phyloP scores from a whole-genome alignment of 2,329 filamentous ascomycete species.

The Claviceps purpurea region DNA sequence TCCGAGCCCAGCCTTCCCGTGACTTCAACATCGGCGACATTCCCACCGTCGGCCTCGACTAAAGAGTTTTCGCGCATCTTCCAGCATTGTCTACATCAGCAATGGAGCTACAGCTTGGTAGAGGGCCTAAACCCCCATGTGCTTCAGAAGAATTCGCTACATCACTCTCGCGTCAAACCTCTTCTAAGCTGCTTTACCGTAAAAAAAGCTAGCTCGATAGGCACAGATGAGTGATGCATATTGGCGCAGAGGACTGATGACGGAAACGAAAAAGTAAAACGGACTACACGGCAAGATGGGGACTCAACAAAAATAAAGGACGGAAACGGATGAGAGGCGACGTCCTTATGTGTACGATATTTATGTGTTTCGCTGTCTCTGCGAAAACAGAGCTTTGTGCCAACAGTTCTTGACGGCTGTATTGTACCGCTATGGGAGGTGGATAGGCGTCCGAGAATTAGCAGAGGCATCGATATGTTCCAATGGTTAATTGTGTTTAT shows the following conservation, averaged over 20 bases:
- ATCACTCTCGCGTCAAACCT: background rate
- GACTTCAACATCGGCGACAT: conserved; percentile 33
- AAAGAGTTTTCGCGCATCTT: conserved; percentile 12
- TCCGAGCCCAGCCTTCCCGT: conserved; percentile 29
- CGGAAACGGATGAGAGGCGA: background rate
- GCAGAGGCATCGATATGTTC: conserved; percentile 13
- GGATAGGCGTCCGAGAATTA: conserved; percentile 16
- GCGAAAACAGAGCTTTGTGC: conserved; percentile 27
- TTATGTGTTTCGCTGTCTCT: conserved; percentile 16
- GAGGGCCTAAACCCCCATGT: background rate
- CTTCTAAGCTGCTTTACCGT: background rate
- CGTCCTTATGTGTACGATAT: conserved; percentile 25
- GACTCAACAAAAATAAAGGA: background rate
- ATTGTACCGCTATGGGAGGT: conserved; percentile 15
- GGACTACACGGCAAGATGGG: no score
- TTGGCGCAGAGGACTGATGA: background rate
- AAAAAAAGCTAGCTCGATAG: background rate
- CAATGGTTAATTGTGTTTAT: background rate
- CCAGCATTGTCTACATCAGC: background rate
- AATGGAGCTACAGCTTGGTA: background rate
- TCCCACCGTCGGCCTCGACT: conserved; percentile 41
- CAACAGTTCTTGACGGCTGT: conserved; percentile 24
- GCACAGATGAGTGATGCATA: background rate
- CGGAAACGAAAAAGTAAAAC: background rate
- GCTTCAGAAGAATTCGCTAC: background rate